Evolutionary conservation across 2,329 filamentous ascomycete genomes (phyloP), one percentile per base, ranked within the genome.

Genomic region (Cucurbitaria berberidis): DNA sequence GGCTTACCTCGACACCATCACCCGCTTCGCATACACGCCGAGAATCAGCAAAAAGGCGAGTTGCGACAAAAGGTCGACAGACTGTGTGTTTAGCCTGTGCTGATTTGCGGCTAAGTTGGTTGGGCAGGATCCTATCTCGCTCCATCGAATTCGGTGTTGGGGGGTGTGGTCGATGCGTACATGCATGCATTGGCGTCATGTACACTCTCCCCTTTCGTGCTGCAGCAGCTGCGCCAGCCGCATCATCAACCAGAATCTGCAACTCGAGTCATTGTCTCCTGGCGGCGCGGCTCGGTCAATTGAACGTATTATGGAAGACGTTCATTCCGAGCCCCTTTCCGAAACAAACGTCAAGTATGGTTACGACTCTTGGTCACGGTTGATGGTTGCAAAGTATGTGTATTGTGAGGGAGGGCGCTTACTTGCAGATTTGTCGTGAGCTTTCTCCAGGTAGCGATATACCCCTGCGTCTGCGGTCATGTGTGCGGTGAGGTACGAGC

Each of bases 171-270:
- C 65, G 55, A 62, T 61, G 62, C 62, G 64, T 64, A 57, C 61
- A 62, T 62, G 58, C 61, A 63, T 62, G 62, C 65, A 57, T 66
- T 60, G 60, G 60, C 59, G 59, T 63, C 57, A 60, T 67, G 61
- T 66, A 59, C 61, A 55, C 48, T 67, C 64, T 62, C 57, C 64
- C 64, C 62, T 66, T 45, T 45, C 53, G 52, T 55, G 49, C 51
- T 63, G 57, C 59, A 64, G 55, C 53, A 63, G 45, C 24, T 26
- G 24, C 24, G 24, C 24, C 49, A 63, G 52, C 58, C 56, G 54
- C 56, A 56, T 45, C 53, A 53, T 22, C 45, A 44, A 44, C 30
- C 9, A 7, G 21, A 22, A 15, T 39, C 29, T 59, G 59, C 51
- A 58, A 51, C 51, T 52, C 58, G 55, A 63, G 58, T 59, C 58